Percentiles rank a stretch among this genome's conserved stretches.
phyloP scores from a whole-genome alignment of 495 filamentous ascomycete genomes.

The Aspergillus taichungensis region DNA sequence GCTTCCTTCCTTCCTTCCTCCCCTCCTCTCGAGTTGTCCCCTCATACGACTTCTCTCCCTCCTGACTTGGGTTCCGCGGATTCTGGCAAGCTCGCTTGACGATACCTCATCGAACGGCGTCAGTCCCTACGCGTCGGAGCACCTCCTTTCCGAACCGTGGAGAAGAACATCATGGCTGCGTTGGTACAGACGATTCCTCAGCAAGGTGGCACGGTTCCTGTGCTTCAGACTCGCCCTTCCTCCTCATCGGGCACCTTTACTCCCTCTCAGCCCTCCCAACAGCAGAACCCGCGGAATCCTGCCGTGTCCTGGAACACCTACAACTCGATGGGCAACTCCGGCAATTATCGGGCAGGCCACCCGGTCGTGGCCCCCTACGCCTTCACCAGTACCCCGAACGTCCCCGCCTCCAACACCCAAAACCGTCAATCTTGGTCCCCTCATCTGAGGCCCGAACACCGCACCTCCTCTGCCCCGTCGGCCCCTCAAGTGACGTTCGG shows the following conservation, averaged over 20 bases:
- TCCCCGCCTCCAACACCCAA: conserved; percentile 44
- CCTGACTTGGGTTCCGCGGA: conserved; percentile 1
- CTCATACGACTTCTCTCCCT: conserved; percentile 6
- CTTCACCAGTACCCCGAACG: conserved; percentile 66
- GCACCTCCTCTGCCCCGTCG: conserved; percentile 56
- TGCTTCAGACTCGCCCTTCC: conserved; percentile 75
- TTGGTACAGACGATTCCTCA: conserved; percentile 84
- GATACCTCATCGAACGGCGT: conserved; percentile 12
- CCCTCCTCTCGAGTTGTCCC: conserved; percentile 9
- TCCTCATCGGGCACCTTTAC: conserved; percentile 50
- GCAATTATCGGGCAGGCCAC: conserved; percentile 60
- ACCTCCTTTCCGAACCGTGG: conserved; percentile 12
- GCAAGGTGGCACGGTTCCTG: conserved; percentile 68
- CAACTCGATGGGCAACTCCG: conserved; percentile 45
- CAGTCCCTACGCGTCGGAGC: conserved; percentile 13
- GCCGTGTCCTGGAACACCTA: conserved; percentile 58
- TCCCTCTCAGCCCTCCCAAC: conserved; percentile 38
- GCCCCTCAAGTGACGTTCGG: conserved; percentile 41
- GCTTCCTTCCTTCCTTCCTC: conserved; percentile 6
- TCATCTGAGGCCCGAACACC: conserved; percentile 58
- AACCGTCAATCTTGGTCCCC: conserved; percentile 50
- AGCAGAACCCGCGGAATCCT: conserved; percentile 43
- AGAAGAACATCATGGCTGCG: conserved; percentile 65
- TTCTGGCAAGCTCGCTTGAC: conserved; percentile 17
- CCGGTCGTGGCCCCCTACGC: conserved; percentile 72